A percentile compares a stretch with the other conserved stretches of the same genome.
These are phyloP conservation scores for Podaxis sp. DNA, from an alignment of 768 basidiomycete genomes.

Conservation along the genomic window DNA sequence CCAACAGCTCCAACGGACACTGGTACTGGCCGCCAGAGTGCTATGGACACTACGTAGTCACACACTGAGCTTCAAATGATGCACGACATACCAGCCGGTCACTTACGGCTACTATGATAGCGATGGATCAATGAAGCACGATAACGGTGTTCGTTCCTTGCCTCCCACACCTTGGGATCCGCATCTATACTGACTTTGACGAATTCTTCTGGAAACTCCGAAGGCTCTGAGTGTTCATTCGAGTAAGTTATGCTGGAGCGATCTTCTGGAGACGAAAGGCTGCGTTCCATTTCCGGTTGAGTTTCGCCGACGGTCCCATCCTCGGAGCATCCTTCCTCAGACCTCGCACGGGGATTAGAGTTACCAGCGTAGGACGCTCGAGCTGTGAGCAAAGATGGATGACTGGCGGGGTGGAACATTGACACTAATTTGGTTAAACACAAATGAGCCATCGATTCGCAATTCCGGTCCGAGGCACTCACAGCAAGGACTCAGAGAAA, in stretches of 20 bases:
- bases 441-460: background rate
- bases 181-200: conserved; percentile 16
- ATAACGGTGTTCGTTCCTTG: conserved; percentile 62
- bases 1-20: conserved; percentile 75
- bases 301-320: background rate
- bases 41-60: conserved; percentile 45
- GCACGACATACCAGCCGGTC: background rate
- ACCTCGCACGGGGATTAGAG: background rate
- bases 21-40: conserved; percentile 67
- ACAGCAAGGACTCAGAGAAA: conserved; percentile 4
- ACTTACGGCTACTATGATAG: conserved; percentile 67
- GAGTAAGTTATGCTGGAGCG: conserved; percentile 22
- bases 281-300: conserved; percentile 11
- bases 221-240: conserved; percentile 14
- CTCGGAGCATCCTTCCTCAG: background rate
- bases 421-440: background rate
- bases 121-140: conserved; percentile 60
- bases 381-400: background rate
- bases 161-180: conserved; percentile 38
- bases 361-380: background rate
- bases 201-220: conserved; percentile 7
- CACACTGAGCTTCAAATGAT: background rate
- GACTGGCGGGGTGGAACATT: background rate
- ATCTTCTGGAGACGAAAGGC: conserved; percentile 25
- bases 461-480: background rate